A percentile compares a stretch with the other conserved stretches of the same genome.
These are phyloP conservation scores for Tetragonia tetragonoides DNA, from an alignment of 148 eudicot genomes.

Conservation along the genomic window DNA sequence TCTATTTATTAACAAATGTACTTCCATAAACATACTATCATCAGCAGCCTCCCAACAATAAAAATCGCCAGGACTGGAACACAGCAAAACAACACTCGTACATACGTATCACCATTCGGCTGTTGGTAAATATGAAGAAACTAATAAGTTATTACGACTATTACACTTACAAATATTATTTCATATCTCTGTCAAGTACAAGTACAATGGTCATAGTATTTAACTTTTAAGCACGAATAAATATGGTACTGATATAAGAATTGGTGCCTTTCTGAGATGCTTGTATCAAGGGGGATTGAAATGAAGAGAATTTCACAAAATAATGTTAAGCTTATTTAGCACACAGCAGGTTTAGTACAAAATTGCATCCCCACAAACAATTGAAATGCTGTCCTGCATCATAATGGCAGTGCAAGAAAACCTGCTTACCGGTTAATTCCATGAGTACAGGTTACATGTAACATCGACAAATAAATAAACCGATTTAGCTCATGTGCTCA, in stretches of 20 bases:
- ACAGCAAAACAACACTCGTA: neutral
- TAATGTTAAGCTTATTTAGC: neutral
- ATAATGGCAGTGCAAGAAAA: neutral
- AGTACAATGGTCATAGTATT: neutral
- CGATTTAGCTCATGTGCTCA: neutral
- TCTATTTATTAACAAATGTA: no score
- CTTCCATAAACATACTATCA: no score
- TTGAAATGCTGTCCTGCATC: slow-evolving; percentile 11
- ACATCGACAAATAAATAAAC: slow-evolving; percentile 10
- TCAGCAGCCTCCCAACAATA: no score
- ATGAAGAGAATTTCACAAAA: neutral
- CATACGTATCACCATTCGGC: neutral
- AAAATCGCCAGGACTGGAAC: no score
- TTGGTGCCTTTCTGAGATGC: neutral
- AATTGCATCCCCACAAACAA: slow-evolving; percentile 12
- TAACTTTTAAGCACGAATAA: neutral
- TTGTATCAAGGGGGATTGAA: slow-evolving; percentile 1
- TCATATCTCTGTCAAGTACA: no score
- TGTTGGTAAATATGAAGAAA: no score
- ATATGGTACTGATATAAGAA: neutral
- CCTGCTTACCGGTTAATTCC: slow-evolving; percentile 1
- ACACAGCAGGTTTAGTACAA: neutral
- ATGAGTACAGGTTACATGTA: slow-evolving; percentile 13
- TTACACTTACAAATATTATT: no score
- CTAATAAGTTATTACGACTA: no score